phyloP scores from a whole-genome alignment of 495 filamentous ascomycete genomes.

The Tuber magnatum region DNA sequence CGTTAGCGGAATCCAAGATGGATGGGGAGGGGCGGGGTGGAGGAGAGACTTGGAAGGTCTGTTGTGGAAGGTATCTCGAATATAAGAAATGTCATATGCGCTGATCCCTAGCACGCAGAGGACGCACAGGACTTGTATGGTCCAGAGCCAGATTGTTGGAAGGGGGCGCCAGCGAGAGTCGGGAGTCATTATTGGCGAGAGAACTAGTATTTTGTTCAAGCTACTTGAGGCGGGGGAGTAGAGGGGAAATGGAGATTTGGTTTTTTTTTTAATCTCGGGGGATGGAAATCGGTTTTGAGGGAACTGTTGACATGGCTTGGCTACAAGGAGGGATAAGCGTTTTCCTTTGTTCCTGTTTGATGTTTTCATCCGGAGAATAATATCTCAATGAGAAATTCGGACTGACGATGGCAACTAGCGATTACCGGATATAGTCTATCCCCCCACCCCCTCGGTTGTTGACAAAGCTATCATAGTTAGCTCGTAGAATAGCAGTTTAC shows the following conservation, averaged over 20 bases:
- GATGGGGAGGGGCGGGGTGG: background rate
- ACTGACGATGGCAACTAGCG: background rate
- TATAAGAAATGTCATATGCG: conserved; percentile 22
- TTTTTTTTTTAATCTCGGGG: background rate
- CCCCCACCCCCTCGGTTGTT: background rate
- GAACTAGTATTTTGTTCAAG: background rate
- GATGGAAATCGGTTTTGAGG: background rate
- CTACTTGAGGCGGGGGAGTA: background rate
- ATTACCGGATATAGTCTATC: background rate
- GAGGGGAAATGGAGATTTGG: background rate
- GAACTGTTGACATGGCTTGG: background rate
- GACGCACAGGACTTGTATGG: conserved; percentile 19
- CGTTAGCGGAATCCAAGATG: background rate
- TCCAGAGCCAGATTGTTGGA: conserved; percentile 22
- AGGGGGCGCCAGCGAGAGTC: conserved; percentile 26
- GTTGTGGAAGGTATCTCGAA: conserved; percentile 4
- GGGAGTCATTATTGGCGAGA: conserved; percentile 4
- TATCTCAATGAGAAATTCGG: background rate
- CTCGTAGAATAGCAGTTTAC: background rate
- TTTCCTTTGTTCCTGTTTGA: background rate
- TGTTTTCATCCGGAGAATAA: background rate
- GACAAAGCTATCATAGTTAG: background rate
- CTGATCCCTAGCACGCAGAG: conserved; percentile 22
- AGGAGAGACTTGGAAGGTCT: conserved; percentile 8
- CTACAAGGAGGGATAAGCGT: background rate